Conservation (phyloP, 805 yeast genomes). For the Metschnikowia henanensis region DNA sequence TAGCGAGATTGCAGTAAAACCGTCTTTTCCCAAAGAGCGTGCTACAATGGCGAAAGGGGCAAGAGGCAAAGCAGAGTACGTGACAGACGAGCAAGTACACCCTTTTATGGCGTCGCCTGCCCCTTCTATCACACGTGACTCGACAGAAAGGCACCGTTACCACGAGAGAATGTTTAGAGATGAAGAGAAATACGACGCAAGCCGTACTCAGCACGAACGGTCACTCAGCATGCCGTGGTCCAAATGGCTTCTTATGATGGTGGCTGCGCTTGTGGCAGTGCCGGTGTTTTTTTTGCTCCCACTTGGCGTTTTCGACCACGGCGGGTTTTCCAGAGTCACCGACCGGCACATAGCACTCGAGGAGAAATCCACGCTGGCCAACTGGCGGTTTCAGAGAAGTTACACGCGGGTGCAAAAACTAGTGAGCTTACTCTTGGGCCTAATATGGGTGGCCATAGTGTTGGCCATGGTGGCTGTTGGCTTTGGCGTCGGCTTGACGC, state of each 20-base stretch:
- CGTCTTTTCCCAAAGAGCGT: no score
- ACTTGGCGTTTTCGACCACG: constrained; percentile 36
- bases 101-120: constrained; percentile 9
- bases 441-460: constrained; percentile 32
- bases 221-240: constrained; percentile 15
- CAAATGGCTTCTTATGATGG: constrained; percentile 28
- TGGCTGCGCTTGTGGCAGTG: constrained; percentile 34
- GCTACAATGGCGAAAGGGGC: no score
- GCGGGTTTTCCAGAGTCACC: constrained; percentile 15
- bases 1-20: background rate
- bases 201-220: background rate
- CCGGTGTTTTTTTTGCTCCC: constrained; percentile 39
- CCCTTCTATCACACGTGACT: constrained; percentile 15
- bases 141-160: constrained; percentile 5
- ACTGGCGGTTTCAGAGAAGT: constrained; percentile 11
- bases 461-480: constrained; percentile 44
- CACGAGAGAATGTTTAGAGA: constrained; percentile 10
- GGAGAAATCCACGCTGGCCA: constrained; percentile 8
- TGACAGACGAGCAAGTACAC: background rate
- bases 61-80: background rate
- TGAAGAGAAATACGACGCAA: background rate
- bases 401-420: constrained; percentile 29
- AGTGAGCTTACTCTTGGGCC: constrained; percentile 30
- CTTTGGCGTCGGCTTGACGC: constrained; percentile 28
- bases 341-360: constrained; percentile 11